Evolutionary conservation across 1,139 yeast species (phyloP).

Genomic region (Trichomonascaceae sp.): DNA sequence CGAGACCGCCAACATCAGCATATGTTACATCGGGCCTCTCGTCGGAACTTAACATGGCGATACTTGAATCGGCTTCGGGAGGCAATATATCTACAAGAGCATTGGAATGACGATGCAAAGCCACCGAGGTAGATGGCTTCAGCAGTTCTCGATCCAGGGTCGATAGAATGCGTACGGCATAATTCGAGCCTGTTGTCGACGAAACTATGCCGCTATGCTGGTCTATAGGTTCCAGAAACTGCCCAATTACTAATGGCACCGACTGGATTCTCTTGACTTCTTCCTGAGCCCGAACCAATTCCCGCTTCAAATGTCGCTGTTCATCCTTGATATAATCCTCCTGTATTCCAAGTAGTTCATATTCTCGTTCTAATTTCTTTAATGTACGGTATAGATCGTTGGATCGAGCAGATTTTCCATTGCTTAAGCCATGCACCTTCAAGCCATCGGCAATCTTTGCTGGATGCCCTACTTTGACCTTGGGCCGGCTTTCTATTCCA

Average conservation of each 20-base stretch:
- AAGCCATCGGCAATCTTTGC: conserved; percentile 16
- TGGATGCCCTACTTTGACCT: conserved; percentile 24
- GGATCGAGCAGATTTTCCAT: conserved; percentile 18
- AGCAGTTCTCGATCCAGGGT: conserved; percentile 91
- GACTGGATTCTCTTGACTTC: conserved; percentile 96
- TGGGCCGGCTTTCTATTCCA: conserved; percentile 40
- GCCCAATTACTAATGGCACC: conserved; percentile 97
- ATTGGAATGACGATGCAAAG: conserved; percentile 95
- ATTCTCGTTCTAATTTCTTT: conserved; percentile 83
- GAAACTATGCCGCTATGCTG: conserved; percentile 95
- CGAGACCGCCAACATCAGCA: conserved; percentile 97
- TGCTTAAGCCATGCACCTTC: conserved; percentile 1
- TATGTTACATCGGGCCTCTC: conserved; percentile 81
- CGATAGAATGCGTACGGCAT: conserved; percentile 89
- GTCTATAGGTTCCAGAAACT: conserved; percentile 95
- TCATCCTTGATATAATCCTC: conserved; percentile 97
- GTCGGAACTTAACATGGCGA: conserved; percentile 89
- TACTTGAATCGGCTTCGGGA: conserved; percentile 97
- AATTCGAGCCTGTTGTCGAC: conserved; percentile 95
- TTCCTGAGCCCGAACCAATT: conserved; percentile 93
- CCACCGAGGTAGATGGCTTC: conserved; percentile 93
- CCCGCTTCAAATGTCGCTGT: conserved; percentile 92
- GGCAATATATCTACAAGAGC: conserved; percentile 96
- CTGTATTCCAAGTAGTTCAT: conserved; percentile 75
- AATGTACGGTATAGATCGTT: conserved; percentile 72